These are phyloP conservation scores for Cladorrhinum samala DNA, from an alignment of 495 filamentous ascomycete genomes.

Conservation along the genomic window DNA sequence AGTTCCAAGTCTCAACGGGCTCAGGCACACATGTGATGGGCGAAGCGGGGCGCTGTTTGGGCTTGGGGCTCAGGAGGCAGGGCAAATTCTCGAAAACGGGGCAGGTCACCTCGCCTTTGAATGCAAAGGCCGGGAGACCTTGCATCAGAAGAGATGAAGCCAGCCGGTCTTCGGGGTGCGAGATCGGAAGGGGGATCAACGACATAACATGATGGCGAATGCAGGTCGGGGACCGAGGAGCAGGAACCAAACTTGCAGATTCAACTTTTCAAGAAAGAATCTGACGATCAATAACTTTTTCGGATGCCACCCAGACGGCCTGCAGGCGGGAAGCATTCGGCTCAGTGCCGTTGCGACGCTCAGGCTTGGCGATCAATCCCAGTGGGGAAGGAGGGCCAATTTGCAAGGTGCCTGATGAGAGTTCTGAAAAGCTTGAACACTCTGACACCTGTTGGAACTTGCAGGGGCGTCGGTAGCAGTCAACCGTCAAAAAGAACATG, in stretches of 20 bases:
- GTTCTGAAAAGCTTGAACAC: background rate
- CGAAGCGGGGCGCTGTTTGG: background rate
- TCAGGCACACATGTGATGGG: background rate
- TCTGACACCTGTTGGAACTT: no score
- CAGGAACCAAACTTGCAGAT: no score
- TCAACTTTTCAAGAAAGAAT: no score
- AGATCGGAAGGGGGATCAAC: background rate
- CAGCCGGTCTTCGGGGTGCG: background rate
- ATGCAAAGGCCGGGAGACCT: background rate
- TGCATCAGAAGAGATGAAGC: background rate
- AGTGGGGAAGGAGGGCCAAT: background rate
- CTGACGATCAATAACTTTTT: no score
- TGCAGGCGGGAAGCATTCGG: background rate
- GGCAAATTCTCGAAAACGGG: background rate
- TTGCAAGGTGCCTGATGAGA: background rate
- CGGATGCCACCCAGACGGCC: no score
- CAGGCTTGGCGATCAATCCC: background rate
- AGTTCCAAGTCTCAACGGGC: background rate
- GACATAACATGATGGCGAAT: background rate
- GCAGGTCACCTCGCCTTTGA: background rate
- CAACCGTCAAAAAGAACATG: no score
- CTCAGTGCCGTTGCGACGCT: background rate
- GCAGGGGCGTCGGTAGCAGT: no score
- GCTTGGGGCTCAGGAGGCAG: background rate
- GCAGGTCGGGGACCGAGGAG: background rate